These are phyloP conservation scores for Hebeloma cylindrosporum DNA, from an alignment of 768 basidiomycete species.

Conservation along the genomic window DNA sequence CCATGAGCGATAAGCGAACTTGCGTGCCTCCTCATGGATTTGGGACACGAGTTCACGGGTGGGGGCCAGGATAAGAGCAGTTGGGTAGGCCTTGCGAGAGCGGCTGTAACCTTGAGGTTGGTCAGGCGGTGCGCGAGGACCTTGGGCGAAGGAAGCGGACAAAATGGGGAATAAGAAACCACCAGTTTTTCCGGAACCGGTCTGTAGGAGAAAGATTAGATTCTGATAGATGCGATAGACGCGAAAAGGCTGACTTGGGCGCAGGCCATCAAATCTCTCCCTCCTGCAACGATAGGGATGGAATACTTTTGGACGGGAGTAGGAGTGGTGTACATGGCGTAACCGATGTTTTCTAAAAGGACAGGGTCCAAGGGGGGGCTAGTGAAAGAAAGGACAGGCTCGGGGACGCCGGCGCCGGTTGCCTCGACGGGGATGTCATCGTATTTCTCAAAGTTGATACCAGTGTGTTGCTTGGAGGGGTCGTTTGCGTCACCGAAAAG, in stretches of 20 bases:
- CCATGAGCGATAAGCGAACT: constrained; percentile 99
- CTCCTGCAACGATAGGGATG: constrained; percentile 92
- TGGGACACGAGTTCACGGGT: constrained; percentile 99
- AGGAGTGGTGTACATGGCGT: constrained; percentile 90
- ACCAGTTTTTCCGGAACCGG: constrained; percentile 98
- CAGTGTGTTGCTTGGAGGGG: constrained; percentile 87
- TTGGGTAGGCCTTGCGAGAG: constrained; percentile 89
- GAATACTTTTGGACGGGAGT: constrained; percentile 99
- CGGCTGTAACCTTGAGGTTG: constrained; percentile 57
- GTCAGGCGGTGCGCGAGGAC: constrained; percentile 73
- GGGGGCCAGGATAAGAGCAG: constrained; percentile 95
- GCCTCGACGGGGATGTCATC: constrained; percentile 99
- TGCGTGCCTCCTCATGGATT: constrained; percentile 98
- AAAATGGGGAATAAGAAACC: constrained; percentile 99
- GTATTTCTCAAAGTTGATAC: constrained; percentile 99
- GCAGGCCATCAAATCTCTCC: constrained; percentile 92
- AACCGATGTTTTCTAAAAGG: constrained; percentile 91
- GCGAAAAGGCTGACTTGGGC: constrained; percentile 61
- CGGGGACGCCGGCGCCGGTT: constrained; percentile 95
- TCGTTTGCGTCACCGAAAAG: constrained; percentile 90
- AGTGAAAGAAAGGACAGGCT: constrained; percentile 86
- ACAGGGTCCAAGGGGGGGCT: constrained; percentile 89
- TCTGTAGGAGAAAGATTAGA: constrained; percentile 49
- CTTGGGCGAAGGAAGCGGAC: constrained; percentile 84
- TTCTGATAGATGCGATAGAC: constrained; percentile 19